These are phyloP conservation scores for Oropetium thomaeum DNA, from an alignment of 176 grass and related monocot species.

Conservation along the genomic window DNA sequence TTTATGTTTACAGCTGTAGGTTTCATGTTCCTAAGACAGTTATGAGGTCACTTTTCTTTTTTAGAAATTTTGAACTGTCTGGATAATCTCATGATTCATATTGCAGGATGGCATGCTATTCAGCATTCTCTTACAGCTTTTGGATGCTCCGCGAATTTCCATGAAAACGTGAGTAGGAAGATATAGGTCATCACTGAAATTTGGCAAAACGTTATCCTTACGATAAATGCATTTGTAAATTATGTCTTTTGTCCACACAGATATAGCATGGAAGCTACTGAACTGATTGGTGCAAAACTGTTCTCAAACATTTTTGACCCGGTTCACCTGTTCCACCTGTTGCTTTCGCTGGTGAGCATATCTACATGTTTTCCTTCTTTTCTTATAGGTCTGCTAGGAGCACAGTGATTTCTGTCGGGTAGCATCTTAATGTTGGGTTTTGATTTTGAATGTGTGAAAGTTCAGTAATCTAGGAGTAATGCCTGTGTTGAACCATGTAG, in stretches of 20 bases:
- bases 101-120: constrained; percentile 91
- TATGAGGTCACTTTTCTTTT: neutral
- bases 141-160: constrained; percentile 56
- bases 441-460: neutral
- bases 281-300: constrained; percentile 44
- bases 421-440: constrained; percentile 4
- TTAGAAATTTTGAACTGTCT: constrained; percentile 9
- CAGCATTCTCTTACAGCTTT: constrained; percentile 66
- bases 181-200: neutral
- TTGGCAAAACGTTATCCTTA: constrained; percentile 1
- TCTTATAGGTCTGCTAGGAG: neutral
- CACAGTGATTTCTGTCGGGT: constrained; percentile 9
- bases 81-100: constrained; percentile 17
- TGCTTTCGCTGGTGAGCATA: constrained; percentile 71
- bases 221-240: neutral
- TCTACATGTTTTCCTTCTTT: constrained; percentile 25
- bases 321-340: constrained; percentile 74
- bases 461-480: neutral
- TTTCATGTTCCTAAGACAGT: neutral
- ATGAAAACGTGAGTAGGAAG: constrained; percentile 55
- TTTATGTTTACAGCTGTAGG: neutral
- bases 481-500: neutral
- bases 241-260: constrained; percentile 37
- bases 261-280: constrained; percentile 29
- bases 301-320: constrained; percentile 80